These are phyloP conservation scores for Sphaerulina vaccinii DNA, from an alignment of 2,329 filamentous ascomycete genomes.

Conservation along the genomic window DNA sequence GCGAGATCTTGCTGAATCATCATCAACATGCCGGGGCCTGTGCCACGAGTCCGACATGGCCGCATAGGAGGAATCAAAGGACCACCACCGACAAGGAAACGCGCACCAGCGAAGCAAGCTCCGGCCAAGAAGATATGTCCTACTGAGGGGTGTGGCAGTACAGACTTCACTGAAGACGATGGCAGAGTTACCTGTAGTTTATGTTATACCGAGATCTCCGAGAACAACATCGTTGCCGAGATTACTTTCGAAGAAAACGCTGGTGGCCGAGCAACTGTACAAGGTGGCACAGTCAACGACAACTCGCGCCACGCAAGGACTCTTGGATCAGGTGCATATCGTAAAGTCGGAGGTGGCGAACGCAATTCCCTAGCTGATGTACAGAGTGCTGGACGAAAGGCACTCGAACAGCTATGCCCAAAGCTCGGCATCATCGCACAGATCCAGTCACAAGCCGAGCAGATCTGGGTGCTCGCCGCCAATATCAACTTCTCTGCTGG, in stretches of 20 bases:
- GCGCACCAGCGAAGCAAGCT: constrained; percentile 9
- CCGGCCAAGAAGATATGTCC: constrained; percentile 19
- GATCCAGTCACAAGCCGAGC: constrained; percentile 41
- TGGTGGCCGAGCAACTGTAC: constrained; percentile 81
- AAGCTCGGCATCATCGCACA: constrained; percentile 40
- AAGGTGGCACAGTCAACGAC: constrained; percentile 83
- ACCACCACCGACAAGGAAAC: constrained; percentile 7
- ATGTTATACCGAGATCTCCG: constrained; percentile 80
- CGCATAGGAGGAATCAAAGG: constrained; percentile 15
- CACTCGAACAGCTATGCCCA: constrained; percentile 41
- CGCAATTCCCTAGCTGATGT: constrained; percentile 59
- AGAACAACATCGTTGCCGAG: constrained; percentile 88
- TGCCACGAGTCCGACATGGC: constrained; percentile 7
- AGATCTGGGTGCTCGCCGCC: constrained; percentile 50
- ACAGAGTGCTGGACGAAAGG: constrained; percentile 42
- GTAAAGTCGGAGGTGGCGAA: constrained; percentile 46
- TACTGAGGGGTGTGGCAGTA: constrained; percentile 18
- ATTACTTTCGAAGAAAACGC: constrained; percentile 87
- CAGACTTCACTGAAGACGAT: constrained; percentile 34
- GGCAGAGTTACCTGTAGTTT: constrained; percentile 65
- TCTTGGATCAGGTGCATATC: constrained; percentile 51
- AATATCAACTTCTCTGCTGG: constrained; percentile 74
- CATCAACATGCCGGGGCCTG: constrained; percentile 10
- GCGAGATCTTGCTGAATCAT: neutral
- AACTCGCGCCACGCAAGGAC: constrained; percentile 76